Conservation (phyloP, 140 eudicot genomes). For the Ambrosia hybrid region DNA sequence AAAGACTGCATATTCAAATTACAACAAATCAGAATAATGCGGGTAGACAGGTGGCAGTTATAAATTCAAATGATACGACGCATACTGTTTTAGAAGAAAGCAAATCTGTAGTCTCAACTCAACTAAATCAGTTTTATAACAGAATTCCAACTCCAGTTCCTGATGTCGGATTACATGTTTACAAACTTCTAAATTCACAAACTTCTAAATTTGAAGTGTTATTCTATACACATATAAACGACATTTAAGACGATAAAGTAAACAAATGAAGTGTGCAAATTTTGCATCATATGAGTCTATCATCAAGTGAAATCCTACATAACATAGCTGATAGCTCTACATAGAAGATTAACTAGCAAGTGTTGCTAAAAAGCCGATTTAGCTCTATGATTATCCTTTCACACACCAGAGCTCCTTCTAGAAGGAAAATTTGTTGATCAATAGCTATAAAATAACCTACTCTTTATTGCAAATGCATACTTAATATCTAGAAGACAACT, state of each 20-base stretch:
- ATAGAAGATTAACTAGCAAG: too few relatives aligned
- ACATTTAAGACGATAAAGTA: not conserved
- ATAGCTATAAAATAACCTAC: not conserved
- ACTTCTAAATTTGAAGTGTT: not conserved
- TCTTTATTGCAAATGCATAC: too few relatives aligned
- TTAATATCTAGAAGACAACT: too few relatives aligned
- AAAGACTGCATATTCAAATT: too few relatives aligned
- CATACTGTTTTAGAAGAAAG: not conserved
- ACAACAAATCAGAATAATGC: too few relatives aligned
- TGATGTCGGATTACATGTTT: not conserved
- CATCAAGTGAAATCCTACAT: not conserved
- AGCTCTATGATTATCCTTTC: too few relatives aligned
- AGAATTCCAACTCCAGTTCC: not conserved
- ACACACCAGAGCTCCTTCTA: not conserved
- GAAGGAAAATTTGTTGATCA: not conserved
- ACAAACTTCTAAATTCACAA: not conserved
- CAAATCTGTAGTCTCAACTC: too few relatives aligned
- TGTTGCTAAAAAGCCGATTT: too few relatives aligned
- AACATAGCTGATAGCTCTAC: not conserved
- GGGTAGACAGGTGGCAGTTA: not conserved
- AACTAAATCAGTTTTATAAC: not conserved
- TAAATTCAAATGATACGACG: not conserved
- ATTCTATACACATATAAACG: not conserved
- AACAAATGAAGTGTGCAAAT: not conserved
- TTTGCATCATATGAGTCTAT: not conserved